These are phyloP conservation scores for Xylaria acuta DNA, from an alignment of 495 filamentous ascomycete genomes.

Conservation along the genomic window DNA sequence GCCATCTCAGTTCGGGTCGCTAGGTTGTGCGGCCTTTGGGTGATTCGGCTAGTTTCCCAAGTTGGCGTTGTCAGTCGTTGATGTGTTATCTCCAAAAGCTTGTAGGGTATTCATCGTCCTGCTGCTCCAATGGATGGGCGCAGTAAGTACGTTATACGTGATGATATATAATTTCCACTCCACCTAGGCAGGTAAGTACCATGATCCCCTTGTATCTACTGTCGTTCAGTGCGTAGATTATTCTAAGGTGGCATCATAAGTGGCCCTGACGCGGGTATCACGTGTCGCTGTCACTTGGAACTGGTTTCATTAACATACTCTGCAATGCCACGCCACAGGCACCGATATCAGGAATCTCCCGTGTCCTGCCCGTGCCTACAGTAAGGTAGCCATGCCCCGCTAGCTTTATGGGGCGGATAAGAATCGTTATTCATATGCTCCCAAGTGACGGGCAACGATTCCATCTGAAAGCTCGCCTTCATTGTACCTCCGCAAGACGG, in stretches of 20 bases:
- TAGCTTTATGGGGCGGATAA: background rate
- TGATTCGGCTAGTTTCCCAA: background rate
- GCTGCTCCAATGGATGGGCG: background rate
- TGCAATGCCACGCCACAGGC: background rate
- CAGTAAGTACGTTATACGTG: background rate
- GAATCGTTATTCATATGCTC: background rate
- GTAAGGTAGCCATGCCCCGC: background rate
- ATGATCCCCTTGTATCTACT: background rate
- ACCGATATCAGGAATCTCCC: background rate
- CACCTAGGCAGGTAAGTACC: background rate
- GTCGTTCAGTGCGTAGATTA: background rate
- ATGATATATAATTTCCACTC: constrained; percentile 5
- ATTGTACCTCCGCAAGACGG: background rate
- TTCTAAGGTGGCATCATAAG: background rate
- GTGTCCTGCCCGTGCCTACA: too few relatives aligned
- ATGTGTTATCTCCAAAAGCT: background rate
- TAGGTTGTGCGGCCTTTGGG: background rate
- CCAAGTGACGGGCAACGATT: background rate
- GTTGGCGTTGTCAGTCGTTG: background rate
- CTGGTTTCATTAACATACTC: background rate
- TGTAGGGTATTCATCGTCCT: background rate
- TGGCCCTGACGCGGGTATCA: constrained; percentile 11
- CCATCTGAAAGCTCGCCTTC: background rate
- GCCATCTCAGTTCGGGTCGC: background rate
- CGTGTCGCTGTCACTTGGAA: constrained; percentile 12